Percentiles rank a stretch among this genome's conserved stretches.
These are phyloP conservation scores for Botrytis galanthina DNA, from an alignment of 2,329 filamentous ascomycete species.

Conservation along the genomic window DNA sequence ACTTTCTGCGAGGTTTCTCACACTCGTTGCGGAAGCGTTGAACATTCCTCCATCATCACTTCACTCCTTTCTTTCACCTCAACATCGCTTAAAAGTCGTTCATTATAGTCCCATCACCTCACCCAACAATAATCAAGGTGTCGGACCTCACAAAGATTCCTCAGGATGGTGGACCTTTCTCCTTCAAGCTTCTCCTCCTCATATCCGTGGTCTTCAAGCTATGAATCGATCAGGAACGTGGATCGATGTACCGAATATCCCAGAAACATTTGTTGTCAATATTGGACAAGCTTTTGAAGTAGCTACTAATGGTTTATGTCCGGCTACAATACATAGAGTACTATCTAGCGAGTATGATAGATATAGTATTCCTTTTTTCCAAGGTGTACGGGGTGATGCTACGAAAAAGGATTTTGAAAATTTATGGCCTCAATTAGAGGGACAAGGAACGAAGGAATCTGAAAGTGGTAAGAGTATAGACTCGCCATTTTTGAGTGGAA, in stretches of 20 bases:
- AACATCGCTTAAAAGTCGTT: slow-evolving; percentile 17
- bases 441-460: not conserved
- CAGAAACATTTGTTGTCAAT: slow-evolving; percentile 18
- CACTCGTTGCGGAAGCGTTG: slow-evolving; percentile 13
- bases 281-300: slow-evolving; percentile 19
- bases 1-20: slow-evolving; percentile 5
- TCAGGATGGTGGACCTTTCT: slow-evolving; percentile 21
- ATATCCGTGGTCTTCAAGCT: slow-evolving; percentile 17
- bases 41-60: slow-evolving; percentile 9
- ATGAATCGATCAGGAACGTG: slow-evolving; percentile 16
- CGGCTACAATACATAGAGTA: slow-evolving; percentile 17
- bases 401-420: slow-evolving; percentile 18
- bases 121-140: slow-evolving; percentile 12
- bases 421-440: slow-evolving; percentile 11
- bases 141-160: slow-evolving; percentile 18
- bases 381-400: slow-evolving; percentile 17
- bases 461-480: slow-evolving; percentile 1
- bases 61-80: slow-evolving; percentile 14
- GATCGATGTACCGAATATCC: slow-evolving; percentile 19
- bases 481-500: slow-evolving; percentile 9
- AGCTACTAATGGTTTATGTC: slow-evolving; percentile 17
- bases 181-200: slow-evolving; percentile 16
- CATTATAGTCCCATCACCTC: slow-evolving; percentile 11
- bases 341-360: slow-evolving; percentile 15
- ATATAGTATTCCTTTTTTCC: slow-evolving; percentile 18